These are phyloP conservation scores for Cutaneotrichosporon mucoides DNA, from an alignment of 1,284 basidiomycete genomes.

Conservation along the genomic window DNA sequence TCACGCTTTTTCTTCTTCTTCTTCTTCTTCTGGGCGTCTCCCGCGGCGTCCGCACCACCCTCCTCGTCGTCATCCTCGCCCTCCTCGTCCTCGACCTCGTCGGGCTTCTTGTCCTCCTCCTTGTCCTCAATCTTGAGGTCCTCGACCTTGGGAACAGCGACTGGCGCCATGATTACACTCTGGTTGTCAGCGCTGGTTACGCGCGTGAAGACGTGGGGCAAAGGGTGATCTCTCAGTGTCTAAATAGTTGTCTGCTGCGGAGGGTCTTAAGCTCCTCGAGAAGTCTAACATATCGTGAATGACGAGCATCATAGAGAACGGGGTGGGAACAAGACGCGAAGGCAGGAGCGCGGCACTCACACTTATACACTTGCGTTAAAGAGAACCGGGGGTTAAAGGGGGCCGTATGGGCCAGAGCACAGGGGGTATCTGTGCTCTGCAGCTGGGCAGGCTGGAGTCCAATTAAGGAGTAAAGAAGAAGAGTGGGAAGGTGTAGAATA, in stretches of 20 bases:
- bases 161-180: constrained; percentile 29
- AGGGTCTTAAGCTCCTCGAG: constrained; percentile 30
- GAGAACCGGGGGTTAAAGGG: too few species aligned
- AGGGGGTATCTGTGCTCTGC: too few species aligned
- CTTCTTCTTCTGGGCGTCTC: constrained; percentile 60
- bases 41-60: constrained; percentile 34
- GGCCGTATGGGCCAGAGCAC: too few species aligned
- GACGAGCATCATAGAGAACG: constrained; percentile 23
- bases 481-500: too few species aligned
- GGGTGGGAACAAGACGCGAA: too few species aligned
- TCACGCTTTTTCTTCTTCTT: constrained; percentile 85
- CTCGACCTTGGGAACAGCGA: constrained; percentile 30
- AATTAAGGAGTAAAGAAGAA: too few species aligned
- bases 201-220: neutral
- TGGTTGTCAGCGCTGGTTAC: constrained; percentile 1
- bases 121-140: constrained; percentile 31
- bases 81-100: constrained; percentile 14
- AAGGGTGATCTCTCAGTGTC: constrained; percentile 24
- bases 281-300: constrained; percentile 44
- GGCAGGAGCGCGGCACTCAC: neutral
- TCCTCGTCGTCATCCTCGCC: constrained; percentile 47
- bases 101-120: constrained; percentile 38
- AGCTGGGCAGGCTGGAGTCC: too few species aligned
- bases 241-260: constrained; percentile 29
- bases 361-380: neutral